phyloP scores from a whole-genome alignment of 2,329 filamentous ascomycete species.

The Penicillium oxalicum region DNA sequence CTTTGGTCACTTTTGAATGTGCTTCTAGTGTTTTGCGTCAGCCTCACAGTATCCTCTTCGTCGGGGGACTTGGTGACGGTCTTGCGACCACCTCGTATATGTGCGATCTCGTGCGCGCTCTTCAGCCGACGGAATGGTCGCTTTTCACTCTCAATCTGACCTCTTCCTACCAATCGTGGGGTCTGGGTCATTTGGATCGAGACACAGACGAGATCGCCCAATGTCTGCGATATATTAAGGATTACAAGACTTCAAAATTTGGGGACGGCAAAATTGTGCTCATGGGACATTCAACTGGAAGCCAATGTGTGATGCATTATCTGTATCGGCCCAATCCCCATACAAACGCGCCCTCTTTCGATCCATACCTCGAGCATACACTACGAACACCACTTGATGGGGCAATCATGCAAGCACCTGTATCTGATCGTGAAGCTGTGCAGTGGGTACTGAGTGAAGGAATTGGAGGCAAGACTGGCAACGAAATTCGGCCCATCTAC shows the following conservation, averaged over 20 bases:
- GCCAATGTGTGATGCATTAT: constrained; percentile 63
- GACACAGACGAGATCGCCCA: constrained; percentile 51
- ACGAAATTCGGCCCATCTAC: constrained; percentile 23
- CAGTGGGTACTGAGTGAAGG: constrained; percentile 33
- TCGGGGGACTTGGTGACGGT: constrained; percentile 55
- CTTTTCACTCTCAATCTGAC: constrained; percentile 48
- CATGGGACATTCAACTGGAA: constrained; percentile 65
- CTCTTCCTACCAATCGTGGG: constrained; percentile 52
- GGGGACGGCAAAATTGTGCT: constrained; percentile 50
- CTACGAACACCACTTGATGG: constrained; percentile 58
- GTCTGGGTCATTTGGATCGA: constrained; percentile 45
- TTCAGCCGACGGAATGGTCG: constrained; percentile 48
- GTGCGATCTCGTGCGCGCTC: constrained; percentile 42
- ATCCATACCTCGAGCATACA: constrained; percentile 26
- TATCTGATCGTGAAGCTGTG: constrained; percentile 67
- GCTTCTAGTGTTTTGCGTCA: constrained; percentile 24
- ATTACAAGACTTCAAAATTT: constrained; percentile 27
- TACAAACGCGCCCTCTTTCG: constrained; percentile 25
- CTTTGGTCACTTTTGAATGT: constrained; percentile 40
- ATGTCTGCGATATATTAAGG: constrained; percentile 48
- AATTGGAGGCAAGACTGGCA: constrained; percentile 20
- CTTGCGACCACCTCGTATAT: constrained; percentile 52
- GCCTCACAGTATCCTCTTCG: constrained; percentile 50
- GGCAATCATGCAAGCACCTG: constrained; percentile 71
- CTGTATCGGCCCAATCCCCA: constrained; percentile 43